A percentile compares a stretch with the other conserved stretches of the same genome.
Conservation (phyloP, 1,284 basidiomycete genomes). For the Leccinum griseonigrum region DNA sequence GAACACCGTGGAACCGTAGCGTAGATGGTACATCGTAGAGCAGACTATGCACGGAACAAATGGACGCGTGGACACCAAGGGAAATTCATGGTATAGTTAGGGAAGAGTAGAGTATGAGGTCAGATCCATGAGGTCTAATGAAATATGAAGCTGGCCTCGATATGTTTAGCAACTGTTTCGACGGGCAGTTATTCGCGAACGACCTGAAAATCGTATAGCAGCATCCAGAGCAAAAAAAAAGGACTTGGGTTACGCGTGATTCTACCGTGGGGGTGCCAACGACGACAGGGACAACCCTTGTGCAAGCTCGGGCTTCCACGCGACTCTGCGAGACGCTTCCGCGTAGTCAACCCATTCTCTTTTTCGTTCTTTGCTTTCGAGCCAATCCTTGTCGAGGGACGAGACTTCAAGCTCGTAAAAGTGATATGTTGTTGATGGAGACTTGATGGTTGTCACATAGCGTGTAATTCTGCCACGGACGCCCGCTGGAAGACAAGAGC, state of each 20-base stretch:
- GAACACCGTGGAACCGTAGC: slow-evolving; percentile 13
- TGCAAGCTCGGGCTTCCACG: slow-evolving; percentile 78
- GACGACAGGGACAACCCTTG: slow-evolving; percentile 69
- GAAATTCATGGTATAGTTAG: slow-evolving; percentile 29
- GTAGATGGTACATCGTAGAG: slow-evolving; percentile 31
- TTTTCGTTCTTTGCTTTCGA: slow-evolving; percentile 70
- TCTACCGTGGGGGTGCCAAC: slow-evolving; percentile 50
- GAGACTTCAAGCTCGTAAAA: slow-evolving; percentile 83
- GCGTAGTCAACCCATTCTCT: slow-evolving; percentile 84
- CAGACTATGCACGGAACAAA: slow-evolving; percentile 29
- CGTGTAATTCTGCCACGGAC: slow-evolving; percentile 76
- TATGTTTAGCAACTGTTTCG: slow-evolving; percentile 10
- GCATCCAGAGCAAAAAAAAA: slow-evolving; percentile 6
- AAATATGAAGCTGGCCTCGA: slow-evolving; percentile 18
- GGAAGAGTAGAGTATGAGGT: slow-evolving; percentile 28
- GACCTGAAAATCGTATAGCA: slow-evolving; percentile 12
- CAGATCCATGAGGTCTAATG: slow-evolving; percentile 24
- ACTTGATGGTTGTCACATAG: slow-evolving; percentile 74
- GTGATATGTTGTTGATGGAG: slow-evolving; percentile 76
- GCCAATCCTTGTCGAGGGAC: slow-evolving; percentile 70
- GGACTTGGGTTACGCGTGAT: slow-evolving; percentile 2
- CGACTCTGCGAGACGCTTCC: slow-evolving; percentile 67
- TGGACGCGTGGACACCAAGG: slow-evolving; percentile 11
- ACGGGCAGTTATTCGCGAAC: slow-evolving; percentile 11
- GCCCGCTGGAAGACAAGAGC: slow-evolving; percentile 56